phyloP scores from a whole-genome alignment of 805 yeast species.

The Huiozyma sinensis region DNA sequence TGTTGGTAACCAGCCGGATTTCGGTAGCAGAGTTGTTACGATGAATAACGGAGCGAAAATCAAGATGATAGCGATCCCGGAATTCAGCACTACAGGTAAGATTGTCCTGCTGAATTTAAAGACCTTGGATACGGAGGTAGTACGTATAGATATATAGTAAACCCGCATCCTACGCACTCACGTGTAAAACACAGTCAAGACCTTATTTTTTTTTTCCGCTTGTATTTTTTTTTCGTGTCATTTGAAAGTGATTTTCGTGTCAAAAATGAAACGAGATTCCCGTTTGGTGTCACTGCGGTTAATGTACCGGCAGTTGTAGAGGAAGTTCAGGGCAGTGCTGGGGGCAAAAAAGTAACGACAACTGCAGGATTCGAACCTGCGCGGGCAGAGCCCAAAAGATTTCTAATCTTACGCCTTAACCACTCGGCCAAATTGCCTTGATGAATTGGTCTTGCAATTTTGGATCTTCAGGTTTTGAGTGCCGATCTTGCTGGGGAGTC shows the following conservation, averaged over 20 bases:
- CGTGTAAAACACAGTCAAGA: no score
- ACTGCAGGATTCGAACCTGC: constrained; percentile 65
- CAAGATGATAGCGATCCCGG: constrained; percentile 58
- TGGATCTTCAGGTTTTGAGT: background rate
- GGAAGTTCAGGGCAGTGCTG: no score
- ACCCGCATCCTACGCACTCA: no score
- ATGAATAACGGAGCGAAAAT: constrained; percentile 31
- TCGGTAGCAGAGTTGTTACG: constrained; percentile 35
- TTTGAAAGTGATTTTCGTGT: no score
- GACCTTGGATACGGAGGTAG: constrained; percentile 43
- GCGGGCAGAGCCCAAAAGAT: constrained; percentile 50
- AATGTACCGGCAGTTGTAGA: no score
- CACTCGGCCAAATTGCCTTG: constrained; percentile 48
- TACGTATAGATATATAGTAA: constrained; percentile 25
- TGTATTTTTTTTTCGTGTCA: no score
- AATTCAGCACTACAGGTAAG: constrained; percentile 54
- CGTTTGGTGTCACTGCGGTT: no score
- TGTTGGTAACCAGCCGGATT: constrained; percentile 72
- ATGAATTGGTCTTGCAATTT: background rate
- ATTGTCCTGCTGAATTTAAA: constrained; percentile 50
- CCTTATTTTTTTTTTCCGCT: no score
- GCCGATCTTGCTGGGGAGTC: background rate
- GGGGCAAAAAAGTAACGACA: constrained; percentile 37
- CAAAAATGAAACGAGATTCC: no score
- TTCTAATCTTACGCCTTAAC: constrained; percentile 54